A percentile compares a stretch with the other conserved stretches of the same genome.
These are phyloP conservation scores for Schoenoplectus triqueter DNA, from an alignment of 202 grass and related monocot species.

Conservation along the genomic window DNA sequence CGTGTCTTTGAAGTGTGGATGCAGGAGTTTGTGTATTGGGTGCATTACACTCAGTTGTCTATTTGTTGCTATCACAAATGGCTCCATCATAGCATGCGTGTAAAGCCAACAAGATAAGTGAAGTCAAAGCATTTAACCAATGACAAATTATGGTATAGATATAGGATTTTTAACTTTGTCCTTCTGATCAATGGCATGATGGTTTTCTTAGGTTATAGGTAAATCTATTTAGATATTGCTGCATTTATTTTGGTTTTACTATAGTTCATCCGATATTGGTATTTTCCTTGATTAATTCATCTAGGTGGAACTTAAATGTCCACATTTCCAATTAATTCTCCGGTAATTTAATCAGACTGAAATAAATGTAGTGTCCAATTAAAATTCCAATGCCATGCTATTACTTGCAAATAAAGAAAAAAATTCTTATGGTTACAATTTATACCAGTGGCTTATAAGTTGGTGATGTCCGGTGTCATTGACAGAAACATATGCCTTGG, in stretches of 20 bases:
- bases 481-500: constrained; percentile 77
- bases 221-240: not conserved
- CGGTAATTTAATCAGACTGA: not conserved
- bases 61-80: constrained; percentile 74
- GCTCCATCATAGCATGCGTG: constrained; percentile 81
- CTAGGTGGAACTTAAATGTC: not conserved
- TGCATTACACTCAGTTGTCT: constrained; percentile 76
- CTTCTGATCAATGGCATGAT: not conserved
- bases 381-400: not conserved
- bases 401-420: not conserved
- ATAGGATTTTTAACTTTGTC: not conserved
- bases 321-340: not conserved
- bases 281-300: not conserved
- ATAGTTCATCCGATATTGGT: not conserved
- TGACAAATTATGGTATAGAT: not conserved
- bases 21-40: constrained; percentile 72
- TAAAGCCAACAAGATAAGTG: constrained; percentile 54
- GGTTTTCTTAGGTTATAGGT: not conserved
- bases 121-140: not conserved
- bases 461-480: constrained; percentile 77
- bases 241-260: not conserved
- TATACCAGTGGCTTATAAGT: constrained; percentile 79
- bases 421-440: not conserved
- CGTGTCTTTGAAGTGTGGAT: constrained; percentile 80
- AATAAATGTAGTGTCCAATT: not conserved